Evolutionary conservation across 257 asterid genomes (phyloP).

Genomic region (Nicotiana undulata): DNA sequence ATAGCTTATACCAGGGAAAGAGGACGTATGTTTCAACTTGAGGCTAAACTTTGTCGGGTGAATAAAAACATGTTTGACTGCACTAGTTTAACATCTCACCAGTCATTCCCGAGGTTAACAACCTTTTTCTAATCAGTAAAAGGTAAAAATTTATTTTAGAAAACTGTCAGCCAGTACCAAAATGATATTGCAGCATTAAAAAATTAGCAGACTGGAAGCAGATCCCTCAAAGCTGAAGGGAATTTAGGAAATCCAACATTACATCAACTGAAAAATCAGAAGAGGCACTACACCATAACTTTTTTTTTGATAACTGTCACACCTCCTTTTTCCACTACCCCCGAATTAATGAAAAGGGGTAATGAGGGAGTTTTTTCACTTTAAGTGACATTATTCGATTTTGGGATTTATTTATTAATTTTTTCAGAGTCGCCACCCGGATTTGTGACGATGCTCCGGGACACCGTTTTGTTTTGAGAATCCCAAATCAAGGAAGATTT

Average conservation of each 20-base stretch:
- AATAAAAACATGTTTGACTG: background rate
- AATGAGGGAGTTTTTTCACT: too few relatives aligned
- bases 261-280: background rate
- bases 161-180: background rate
- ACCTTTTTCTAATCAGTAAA: background rate
- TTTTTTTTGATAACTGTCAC: too few relatives aligned
- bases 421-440: too few relatives aligned
- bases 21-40: background rate
- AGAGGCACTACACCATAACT: background rate
- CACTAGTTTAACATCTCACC: background rate
- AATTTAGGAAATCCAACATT: background rate
- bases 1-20: background rate
- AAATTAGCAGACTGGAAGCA: background rate
- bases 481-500: too few relatives aligned
- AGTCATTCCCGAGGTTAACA: background rate
- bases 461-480: too few relatives aligned
- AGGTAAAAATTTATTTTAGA: background rate
- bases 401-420: too few relatives aligned
- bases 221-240: background rate
- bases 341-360: too few relatives aligned
- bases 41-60: background rate
- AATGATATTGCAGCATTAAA: background rate
- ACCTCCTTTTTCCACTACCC: too few relatives aligned
- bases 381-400: too few relatives aligned
- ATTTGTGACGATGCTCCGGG: too few relatives aligned